These are phyloP conservation scores for Lathyrus oleraceus DNA, from an alignment of 306 rosid genomes.

Conservation along the genomic window DNA sequence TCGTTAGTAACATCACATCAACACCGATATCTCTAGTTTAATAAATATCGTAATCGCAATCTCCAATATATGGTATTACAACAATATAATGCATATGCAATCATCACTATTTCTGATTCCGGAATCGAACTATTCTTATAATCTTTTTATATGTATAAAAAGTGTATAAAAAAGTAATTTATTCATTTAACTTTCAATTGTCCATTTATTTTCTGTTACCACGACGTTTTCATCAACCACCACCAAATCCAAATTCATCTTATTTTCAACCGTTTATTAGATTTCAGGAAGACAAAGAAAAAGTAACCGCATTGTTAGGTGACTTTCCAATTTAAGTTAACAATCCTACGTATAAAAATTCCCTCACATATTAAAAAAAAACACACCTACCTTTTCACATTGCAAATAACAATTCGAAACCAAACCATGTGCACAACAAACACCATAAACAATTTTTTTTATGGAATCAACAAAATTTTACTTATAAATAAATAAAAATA, in stretches of 20 bases:
- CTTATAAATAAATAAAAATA: constrained; percentile 1
- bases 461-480: constrained; percentile 25
- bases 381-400: constrained; percentile 16
- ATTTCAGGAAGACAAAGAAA: not conserved
- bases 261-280: not conserved
- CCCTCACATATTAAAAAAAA: not conserved
- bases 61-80: too few relatives aligned
- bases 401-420: constrained; percentile 1
- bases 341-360: constrained; percentile 14
- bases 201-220: not conserved
- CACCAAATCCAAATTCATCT: constrained; percentile 25
- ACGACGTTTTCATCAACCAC: constrained; percentile 24
- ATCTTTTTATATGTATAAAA: too few relatives aligned
- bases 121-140: too few relatives aligned
- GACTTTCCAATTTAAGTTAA: not conserved
- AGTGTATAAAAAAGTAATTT: too few relatives aligned
- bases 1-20: too few relatives aligned
- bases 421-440: not conserved
- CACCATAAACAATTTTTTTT: not conserved
- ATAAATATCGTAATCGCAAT: too few relatives aligned
- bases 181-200: not conserved
- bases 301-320: constrained; percentile 6
- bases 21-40: too few relatives aligned
- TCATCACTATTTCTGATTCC: too few relatives aligned
- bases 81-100: too few relatives aligned